A percentile compares a stretch with the other conserved stretches of the same genome.
phyloP scores from a whole-genome alignment of 2,329 filamentous ascomycete species.

The Dendrostoma leiphaemia region DNA sequence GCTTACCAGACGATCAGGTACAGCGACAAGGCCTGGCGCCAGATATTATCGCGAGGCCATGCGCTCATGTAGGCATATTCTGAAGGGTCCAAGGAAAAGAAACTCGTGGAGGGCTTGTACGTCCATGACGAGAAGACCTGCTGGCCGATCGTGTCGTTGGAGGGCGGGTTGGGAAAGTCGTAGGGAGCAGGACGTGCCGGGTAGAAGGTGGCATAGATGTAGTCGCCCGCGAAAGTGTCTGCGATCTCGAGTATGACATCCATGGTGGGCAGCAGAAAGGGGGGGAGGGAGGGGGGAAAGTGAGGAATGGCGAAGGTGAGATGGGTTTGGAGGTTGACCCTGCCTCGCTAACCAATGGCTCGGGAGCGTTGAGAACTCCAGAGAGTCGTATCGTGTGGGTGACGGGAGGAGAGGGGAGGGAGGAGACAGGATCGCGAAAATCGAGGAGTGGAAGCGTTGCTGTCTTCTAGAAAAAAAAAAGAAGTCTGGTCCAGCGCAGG shows the following conservation, averaged over 20 bases:
- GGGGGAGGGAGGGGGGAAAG: not conserved
- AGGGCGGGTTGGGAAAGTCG: slow-evolving; percentile 47
- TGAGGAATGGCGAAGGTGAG: not conserved
- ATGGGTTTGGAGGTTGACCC: not conserved
- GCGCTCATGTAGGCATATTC: slow-evolving; percentile 76
- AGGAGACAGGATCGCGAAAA: not conserved
- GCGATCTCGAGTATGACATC: slow-evolving; percentile 85
- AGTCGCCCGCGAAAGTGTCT: slow-evolving; percentile 81
- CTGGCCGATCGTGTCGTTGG: slow-evolving; percentile 49
- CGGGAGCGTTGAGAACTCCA: not conserved
- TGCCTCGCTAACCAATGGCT: not conserved
- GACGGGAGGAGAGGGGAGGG: not conserved
- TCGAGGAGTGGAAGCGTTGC: not conserved
- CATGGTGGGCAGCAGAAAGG: slow-evolving; percentile 56
- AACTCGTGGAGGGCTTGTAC: slow-evolving; percentile 71
- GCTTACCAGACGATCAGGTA: slow-evolving; percentile 83
- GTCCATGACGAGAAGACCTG: slow-evolving; percentile 59
- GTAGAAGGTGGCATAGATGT: slow-evolving; percentile 69
- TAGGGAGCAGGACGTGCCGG: slow-evolving; percentile 57
- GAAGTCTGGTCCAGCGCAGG: too few species aligned
- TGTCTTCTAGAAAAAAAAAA: slow-evolving; percentile 13
- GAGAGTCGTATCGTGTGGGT: too few species aligned
- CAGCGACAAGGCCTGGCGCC: slow-evolving; percentile 71
- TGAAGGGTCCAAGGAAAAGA: slow-evolving; percentile 67
- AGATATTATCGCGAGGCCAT: slow-evolving; percentile 74